Percentiles rank a stretch among this genome's conserved stretches.
phyloP scores from a whole-genome alignment of 139 green algal genomes.

The Chlamydomonas sphaeroides region DNA sequence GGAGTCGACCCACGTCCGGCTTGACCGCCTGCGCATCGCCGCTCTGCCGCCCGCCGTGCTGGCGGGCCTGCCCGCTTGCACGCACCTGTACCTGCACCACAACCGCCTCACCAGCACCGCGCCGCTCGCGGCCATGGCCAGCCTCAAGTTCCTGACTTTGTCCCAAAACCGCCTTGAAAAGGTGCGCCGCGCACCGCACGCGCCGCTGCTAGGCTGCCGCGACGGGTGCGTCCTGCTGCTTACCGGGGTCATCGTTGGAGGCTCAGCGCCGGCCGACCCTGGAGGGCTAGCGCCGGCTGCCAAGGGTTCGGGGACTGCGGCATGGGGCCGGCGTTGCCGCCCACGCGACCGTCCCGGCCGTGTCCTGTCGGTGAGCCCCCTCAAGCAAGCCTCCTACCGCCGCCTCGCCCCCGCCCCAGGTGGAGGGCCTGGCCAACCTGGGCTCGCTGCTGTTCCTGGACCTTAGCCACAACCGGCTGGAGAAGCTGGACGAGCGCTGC shows the following conservation, averaged over 20 bases:
- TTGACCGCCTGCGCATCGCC: slow-evolving; percentile 31
- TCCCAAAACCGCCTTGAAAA: slow-evolving; percentile 34
- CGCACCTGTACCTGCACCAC: slow-evolving; percentile 37
- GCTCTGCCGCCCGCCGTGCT: slow-evolving; percentile 18
- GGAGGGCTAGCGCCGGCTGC: too few species aligned
- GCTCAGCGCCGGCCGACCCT: too few species aligned
- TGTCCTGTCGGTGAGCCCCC: too few species aligned
- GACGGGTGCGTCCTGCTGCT: too few species aligned
- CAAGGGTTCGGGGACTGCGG: too few species aligned
- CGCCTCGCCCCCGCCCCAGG: too few species aligned
- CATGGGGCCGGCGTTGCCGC: too few species aligned
- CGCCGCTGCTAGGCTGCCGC: too few species aligned
- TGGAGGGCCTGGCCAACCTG: slow-evolving; percentile 30
- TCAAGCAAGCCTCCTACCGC: too few species aligned
- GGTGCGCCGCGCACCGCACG: neutral
- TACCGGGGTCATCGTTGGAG: too few species aligned
- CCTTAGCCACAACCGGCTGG: slow-evolving; percentile 41
- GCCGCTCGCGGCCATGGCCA: slow-evolving; percentile 18
- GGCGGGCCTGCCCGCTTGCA: slow-evolving; percentile 7
- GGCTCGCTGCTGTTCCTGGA: slow-evolving; percentile 50
- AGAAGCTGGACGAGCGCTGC: slow-evolving; percentile 4
- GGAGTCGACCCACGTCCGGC: slow-evolving; percentile 23
- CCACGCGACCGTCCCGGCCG: too few species aligned
- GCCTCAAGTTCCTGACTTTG: slow-evolving; percentile 41
- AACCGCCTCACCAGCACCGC: slow-evolving; percentile 39